Base-by-base conservation (phyloP, 2,329 filamentous ascomycete genomes). In the Pseudopithomyces maydicus region DNA sequence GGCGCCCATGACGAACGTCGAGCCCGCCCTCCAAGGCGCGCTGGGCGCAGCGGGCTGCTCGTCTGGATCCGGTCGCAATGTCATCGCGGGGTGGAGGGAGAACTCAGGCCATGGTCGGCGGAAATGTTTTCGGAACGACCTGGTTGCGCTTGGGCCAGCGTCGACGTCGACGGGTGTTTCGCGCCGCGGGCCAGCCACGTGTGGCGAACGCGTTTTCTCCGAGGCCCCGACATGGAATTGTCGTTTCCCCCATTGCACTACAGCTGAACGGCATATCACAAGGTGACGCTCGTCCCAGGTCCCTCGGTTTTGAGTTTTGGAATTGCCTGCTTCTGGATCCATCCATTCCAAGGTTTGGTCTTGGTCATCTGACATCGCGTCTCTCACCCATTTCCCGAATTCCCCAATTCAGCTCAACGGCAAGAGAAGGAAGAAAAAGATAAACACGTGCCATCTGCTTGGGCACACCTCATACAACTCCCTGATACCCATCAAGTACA, bases 1-100 rank as follows among this genome's bases (percentile, higher is more conserved):
- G 11, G 88, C 76, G 66, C 90, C 88, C 84, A 97, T 91, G 36
- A 90, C 84, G 60, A 88, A 79, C 50, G 88, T 82, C n/a, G 92
- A 96, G 35, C 84, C 84, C 54, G 88, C 78, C 61, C 90, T 89
- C 89, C 90, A 92, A 76, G 86, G 79, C 56, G 88, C 77, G 68
- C 85, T 84, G 29, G 87, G 87, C 74, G 82, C 74, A 54, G 74
- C 75, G n/a, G 79, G 79, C 67, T 75, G 76, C 66, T 78, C 78
- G 59, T 79, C 74, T 39, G 71, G 65, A 66, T 42, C 45, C 2
- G 45, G 45, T 48, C 71, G 73, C 79, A 80, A 19, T 48, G 70
- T 73, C 79, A 80, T 79, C 61, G 72, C 54, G 50, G 44, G 56
- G 57, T 42, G 55, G 50, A 56, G 57, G 42, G 52, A 51, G 53